Evolutionary conservation across 192 early-diverging fungal species (phyloP), one percentile per base, ranked within the genome.

Genomic region (Coemansia sp.): DNA sequence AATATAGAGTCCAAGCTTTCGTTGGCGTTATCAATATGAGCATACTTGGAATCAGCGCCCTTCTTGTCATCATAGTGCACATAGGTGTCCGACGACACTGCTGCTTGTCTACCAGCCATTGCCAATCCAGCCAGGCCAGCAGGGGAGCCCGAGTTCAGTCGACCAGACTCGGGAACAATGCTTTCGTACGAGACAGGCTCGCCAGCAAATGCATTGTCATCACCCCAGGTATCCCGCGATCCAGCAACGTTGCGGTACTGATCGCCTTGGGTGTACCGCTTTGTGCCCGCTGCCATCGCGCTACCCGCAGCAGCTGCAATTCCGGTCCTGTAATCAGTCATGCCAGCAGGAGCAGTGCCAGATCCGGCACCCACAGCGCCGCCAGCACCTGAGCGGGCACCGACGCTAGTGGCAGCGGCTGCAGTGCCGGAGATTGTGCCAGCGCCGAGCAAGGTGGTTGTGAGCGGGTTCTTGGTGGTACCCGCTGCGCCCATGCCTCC

Each of bases 1-100:
- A 81, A 81, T 49, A 81, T 81, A 29, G 78, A 81, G 33, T 75
- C 78, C 22, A 81, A 67, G 61, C 78, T 81, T 28, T 81, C 78
- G 73, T 75, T 74, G 48, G 48, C 29, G 25, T 72, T 67, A 32
- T 66, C 67, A 18, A 29, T 20, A 32, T 61, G 52, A 10, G 40
- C 40, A 48, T 68, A 69, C 38, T 67, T 67, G 40, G 40, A 17
- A 28, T 66, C 63, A 33, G 49, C 33, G 1, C 33, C 42, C 57
- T 65, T 71, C 54, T 71, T 68, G 14, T 55, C 64, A 32, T 68
- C 61, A 29, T 68, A 58, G 58, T 73, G 71, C 50, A 81, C 78
- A 45, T 81, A 81, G 33, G 78, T 81, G 2, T 76, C 78, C 0
- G 78, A 81, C 2, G 78, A 81, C 50, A 72, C 72, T 31, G 73